Percentiles rank a stretch among this genome's conserved stretches.
phyloP scores from a whole-genome alignment of 164 flowering plant species.

The Pachysandra terminalis region DNA sequence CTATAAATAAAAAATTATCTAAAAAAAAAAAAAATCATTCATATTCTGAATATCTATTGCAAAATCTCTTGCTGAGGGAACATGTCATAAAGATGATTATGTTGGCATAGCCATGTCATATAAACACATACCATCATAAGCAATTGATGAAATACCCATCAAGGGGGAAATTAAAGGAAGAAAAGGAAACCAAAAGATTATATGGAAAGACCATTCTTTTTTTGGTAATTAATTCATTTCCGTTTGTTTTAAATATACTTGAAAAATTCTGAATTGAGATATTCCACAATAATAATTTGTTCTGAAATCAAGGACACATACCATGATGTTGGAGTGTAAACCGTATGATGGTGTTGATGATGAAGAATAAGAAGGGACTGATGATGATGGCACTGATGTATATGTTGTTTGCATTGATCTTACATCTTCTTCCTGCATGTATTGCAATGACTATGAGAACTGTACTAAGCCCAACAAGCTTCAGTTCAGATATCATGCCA shows the following conservation, averaged over 20 bases:
- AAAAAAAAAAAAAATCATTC: neutral
- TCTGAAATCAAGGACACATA: constrained; percentile 15
- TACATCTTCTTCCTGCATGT: constrained; percentile 36
- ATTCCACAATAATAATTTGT: neutral
- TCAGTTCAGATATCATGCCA: too few relatives aligned
- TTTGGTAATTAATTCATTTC: too few relatives aligned
- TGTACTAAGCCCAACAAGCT: neutral
- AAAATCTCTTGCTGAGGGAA: neutral
- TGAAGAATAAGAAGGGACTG: constrained; percentile 34
- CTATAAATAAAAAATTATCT: neutral
- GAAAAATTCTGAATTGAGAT: too few relatives aligned
- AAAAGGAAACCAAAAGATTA: neutral
- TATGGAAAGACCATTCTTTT: neutral
- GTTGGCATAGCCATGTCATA: neutral
- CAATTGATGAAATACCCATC: too few relatives aligned
- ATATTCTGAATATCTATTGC: neutral
- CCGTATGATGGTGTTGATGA: constrained; percentile 34
- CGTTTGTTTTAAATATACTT: too few relatives aligned
- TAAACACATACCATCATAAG: neutral
- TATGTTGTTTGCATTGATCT: constrained; percentile 36
- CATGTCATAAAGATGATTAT: too few relatives aligned
- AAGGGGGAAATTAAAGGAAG: too few relatives aligned
- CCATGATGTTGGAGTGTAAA: constrained; percentile 48
- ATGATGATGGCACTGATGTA: constrained; percentile 31
- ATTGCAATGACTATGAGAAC: neutral